These are phyloP conservation scores for Suhomyces canberraensis DNA, from an alignment of 805 yeast species.

Conservation along the genomic window DNA sequence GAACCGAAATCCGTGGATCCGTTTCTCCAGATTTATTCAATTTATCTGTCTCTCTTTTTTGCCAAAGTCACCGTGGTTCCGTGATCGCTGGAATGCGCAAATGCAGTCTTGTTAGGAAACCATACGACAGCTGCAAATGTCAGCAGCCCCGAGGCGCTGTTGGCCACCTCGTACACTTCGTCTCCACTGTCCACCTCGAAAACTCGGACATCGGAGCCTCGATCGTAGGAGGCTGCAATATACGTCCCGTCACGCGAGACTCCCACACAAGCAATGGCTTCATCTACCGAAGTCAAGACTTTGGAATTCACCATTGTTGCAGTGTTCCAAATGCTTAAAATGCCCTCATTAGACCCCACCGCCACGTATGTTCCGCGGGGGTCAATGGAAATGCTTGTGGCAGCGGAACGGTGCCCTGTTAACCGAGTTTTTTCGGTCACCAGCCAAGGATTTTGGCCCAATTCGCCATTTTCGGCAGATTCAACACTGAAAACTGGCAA, in stretches of 20 bases:
- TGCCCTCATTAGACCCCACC: constrained; percentile 58
- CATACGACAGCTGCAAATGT: constrained; percentile 28
- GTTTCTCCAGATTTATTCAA: too few species aligned
- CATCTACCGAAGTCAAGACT: constrained; percentile 41
- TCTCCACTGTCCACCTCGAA: constrained; percentile 29
- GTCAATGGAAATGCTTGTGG: constrained; percentile 46
- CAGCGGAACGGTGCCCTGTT: constrained; percentile 49
- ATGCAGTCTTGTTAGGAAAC: constrained; percentile 33
- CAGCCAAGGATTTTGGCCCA: too few species aligned
- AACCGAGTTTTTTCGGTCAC: constrained; percentile 17
- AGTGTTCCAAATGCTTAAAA: constrained; percentile 49
- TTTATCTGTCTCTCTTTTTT: too few species aligned
- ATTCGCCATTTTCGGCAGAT: neutral
- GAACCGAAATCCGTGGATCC: too few species aligned
- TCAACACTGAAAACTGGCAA: constrained; percentile 23
- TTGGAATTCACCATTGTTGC: constrained; percentile 32
- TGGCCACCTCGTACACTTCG: constrained; percentile 30
- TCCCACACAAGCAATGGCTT: constrained; percentile 39
- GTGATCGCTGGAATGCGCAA: constrained; percentile 28
- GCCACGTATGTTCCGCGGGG: constrained; percentile 50
- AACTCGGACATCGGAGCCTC: constrained; percentile 38
- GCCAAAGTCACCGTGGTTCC: constrained; percentile 28
- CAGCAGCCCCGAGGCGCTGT: constrained; percentile 26
- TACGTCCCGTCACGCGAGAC: constrained; percentile 45
- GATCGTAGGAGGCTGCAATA: constrained; percentile 44